Evolutionary conservation across 768 basidiomycete species (phyloP).

Genomic region (Naematelia encephala): DNA sequence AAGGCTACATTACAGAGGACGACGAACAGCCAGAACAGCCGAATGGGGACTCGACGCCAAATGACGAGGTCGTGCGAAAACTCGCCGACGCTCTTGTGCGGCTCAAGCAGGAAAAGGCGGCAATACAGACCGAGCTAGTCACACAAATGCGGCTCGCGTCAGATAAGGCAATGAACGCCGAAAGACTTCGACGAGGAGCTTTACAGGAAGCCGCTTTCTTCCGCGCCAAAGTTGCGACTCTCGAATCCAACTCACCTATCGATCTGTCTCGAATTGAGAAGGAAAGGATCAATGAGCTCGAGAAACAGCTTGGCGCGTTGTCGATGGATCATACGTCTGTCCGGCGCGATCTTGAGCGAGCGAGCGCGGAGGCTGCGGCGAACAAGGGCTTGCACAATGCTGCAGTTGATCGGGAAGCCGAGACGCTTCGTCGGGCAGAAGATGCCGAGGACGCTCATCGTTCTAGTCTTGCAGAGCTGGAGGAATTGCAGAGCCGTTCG

Average conservation of each 20-base stretch:
- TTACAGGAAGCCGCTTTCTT: conserved; percentile 93
- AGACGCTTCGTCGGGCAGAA: conserved; percentile 73
- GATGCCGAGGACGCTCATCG: conserved; percentile 65
- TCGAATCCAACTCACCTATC: conserved; percentile 65
- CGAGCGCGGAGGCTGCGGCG: conserved; percentile 68
- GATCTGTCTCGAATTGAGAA: conserved; percentile 72
- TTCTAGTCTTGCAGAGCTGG: conserved; percentile 62
- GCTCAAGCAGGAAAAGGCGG: conserved; percentile 57
- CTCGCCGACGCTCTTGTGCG: conserved; percentile 69
- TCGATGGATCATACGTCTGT: conserved; percentile 55
- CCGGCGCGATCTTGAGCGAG: conserved; percentile 68
- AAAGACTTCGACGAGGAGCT: conserved; percentile 70
- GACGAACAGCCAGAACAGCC: conserved; percentile 57
- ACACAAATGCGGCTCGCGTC: conserved; percentile 75
- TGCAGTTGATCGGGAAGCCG: conserved; percentile 71
- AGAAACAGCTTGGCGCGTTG: conserved; percentile 65
- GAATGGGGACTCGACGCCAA: conserved; percentile 54
- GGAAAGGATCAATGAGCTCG: conserved; percentile 71
- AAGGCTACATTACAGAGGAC: conserved; percentile 66
- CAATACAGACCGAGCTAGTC: conserved; percentile 49
- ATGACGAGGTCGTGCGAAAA: conserved; percentile 53
- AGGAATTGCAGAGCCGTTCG: conserved; percentile 66
- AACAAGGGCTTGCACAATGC: conserved; percentile 68
- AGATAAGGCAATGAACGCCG: conserved; percentile 72
- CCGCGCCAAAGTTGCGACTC: conserved; percentile 85